Evolutionary conservation across 768 basidiomycete genomes (phyloP).

Genomic region (Leccinum olivaceopallidum): DNA sequence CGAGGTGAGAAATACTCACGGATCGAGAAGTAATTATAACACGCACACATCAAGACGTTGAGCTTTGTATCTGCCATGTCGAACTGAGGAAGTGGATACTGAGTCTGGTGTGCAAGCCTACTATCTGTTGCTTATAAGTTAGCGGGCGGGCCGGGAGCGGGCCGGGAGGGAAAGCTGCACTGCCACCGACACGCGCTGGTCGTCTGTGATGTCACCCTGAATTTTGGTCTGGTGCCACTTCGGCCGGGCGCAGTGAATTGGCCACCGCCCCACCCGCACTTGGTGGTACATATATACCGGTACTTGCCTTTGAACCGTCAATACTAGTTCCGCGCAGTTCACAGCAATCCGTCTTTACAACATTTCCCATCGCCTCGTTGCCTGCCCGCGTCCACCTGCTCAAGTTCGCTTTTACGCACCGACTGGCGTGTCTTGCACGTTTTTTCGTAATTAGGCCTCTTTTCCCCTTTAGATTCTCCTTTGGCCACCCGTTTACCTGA

Average conservation of each 20-base stretch:
- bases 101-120: not conserved
- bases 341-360: conserved; percentile 5
- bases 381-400: conserved; percentile 13
- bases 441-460: conserved; percentile 29
- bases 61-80: conserved; percentile 53
- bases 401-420: conserved; percentile 17
- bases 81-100: not conserved
- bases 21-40: not conserved
- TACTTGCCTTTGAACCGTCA: not conserved
- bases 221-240: not conserved
- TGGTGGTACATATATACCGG: no score
- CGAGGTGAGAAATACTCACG: conserved; percentile 5
- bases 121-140: not conserved
- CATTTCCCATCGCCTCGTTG: conserved; percentile 3
- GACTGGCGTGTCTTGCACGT: conserved; percentile 34
- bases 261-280: not conserved
- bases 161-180: conserved; percentile 4
- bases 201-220: conserved; percentile 31
- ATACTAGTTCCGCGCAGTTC: conserved; percentile 12
- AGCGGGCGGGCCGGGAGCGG: conserved; percentile 5
- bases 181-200: conserved; percentile 26
- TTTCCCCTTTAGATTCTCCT: conserved; percentile 30
- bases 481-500: conserved; percentile 40
- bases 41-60: conserved; percentile 79
- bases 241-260: not conserved